Evolutionary conservation across 2,329 filamentous ascomycete genomes (phyloP), one percentile per base, ranked within the genome.

Genomic region (Apiospora arundinis): DNA sequence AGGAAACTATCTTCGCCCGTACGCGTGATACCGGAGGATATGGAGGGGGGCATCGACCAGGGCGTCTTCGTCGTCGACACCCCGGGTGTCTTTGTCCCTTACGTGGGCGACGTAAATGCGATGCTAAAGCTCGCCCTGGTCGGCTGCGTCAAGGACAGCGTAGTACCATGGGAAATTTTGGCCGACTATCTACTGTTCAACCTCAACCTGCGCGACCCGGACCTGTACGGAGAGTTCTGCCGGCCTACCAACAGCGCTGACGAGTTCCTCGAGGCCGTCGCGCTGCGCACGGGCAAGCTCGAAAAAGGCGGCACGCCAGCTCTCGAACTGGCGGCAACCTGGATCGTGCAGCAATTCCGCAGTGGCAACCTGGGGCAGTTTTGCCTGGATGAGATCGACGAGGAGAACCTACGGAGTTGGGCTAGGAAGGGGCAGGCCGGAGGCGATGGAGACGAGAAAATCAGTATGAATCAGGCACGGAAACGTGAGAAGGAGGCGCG

Each of bases 121-220:
- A 99, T 99, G 96, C 86, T 99, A 74, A 98, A 97, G 82, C 88
- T 99, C n/a, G 92, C 95, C 1, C 88, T 98, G 0, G 95, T 94
- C 69, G 94, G 95, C 25, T 93, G 92, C 80, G 94, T 99, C 70
- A 97, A 97, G 81, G 94, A 97, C 80, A 93, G 92, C 0, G 88
- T 98, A 48, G 91, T 99, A 69, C 88, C 92, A 1, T 88, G 92
- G 21, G 89, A 93, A 72, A 93, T 93, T 32, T 83, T 98, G 14
- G 95, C 93, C 45, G 96, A 99, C 80, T 99, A 97, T 81, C 86
- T 98, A 25, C 89, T 99, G 9, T 98, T 90, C 82, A 91, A 91
- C 70, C 86, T 98, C 71, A 99, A 99, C 79, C 83, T 87, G 48
- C 84, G 87, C 71, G 86, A 92, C 75, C 89, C 92, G 0, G 73